phyloP scores from a whole-genome alignment of 2,329 filamentous ascomycete genomes.

The Exophiala mesophila region DNA sequence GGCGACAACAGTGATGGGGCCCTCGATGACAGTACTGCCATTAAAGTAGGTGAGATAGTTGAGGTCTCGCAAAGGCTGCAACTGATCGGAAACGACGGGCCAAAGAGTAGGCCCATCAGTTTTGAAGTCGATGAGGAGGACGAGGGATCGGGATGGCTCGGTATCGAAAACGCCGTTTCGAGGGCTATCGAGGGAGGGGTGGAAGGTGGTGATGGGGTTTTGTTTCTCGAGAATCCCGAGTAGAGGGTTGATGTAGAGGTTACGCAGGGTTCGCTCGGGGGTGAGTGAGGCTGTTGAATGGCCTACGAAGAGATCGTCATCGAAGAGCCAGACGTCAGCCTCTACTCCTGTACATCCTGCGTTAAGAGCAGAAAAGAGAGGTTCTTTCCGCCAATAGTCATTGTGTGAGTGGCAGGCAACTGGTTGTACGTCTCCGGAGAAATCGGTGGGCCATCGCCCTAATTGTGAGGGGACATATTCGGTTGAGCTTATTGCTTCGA shows the following conservation, averaged over 20 bases:
- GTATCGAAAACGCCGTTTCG: conserved; percentile 49
- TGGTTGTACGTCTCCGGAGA: conserved; percentile 47
- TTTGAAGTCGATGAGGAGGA: conserved; percentile 52
- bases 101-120: conserved; percentile 36
- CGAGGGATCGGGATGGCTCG: conserved; percentile 44
- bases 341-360: conserved; percentile 54
- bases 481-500: conserved; percentile 38
- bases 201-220: conserved; percentile 41
- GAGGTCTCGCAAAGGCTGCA: conserved; percentile 44
- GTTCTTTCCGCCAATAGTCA: conserved; percentile 54
- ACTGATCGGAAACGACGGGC: conserved; percentile 37
- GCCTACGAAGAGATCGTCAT: conserved; percentile 51
- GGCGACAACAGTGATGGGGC: conserved; percentile 50
- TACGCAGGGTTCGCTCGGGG: conserved; percentile 44
- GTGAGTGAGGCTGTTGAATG: conserved; percentile 47
- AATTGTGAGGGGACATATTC: conserved; percentile 34
- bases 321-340: conserved; percentile 54
- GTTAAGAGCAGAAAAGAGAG: conserved; percentile 51
- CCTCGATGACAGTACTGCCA: conserved; percentile 37
- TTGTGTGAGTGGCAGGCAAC: conserved; percentile 55
- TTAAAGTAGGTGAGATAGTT: conserved; percentile 50
- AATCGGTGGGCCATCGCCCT: conserved; percentile 43
- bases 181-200: conserved; percentile 27
- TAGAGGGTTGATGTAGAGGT: conserved; percentile 51
- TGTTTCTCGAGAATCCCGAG: conserved; percentile 45